These are phyloP conservation scores for Suillus alpinus DNA, from an alignment of 768 basidiomycete genomes.

Conservation along the genomic window DNA sequence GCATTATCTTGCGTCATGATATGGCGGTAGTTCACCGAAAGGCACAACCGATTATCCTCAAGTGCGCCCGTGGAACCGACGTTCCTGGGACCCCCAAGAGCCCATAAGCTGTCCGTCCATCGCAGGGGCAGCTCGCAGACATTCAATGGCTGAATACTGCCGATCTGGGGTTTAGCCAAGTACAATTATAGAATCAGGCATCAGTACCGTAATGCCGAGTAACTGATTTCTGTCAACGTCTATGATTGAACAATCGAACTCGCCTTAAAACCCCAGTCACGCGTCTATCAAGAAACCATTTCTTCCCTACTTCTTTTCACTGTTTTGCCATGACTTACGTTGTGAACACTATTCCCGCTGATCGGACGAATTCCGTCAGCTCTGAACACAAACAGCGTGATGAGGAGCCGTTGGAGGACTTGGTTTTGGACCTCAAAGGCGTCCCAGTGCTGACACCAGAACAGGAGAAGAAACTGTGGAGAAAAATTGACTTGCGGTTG, in stretches of 20 bases:
- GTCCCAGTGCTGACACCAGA: constrained; percentile 30
- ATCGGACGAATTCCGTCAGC: neutral
- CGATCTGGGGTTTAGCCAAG: neutral
- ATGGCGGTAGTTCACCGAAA: neutral
- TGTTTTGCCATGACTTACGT: neutral
- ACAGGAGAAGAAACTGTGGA: constrained; percentile 50
- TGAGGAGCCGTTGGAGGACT: neutral
- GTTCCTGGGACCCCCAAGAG: too few species aligned
- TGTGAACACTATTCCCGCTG: neutral
- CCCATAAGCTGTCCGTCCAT: neutral
- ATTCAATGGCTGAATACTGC: neutral
- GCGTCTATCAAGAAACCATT: neutral
- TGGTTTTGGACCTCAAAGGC: neutral
- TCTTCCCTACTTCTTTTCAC: neutral
- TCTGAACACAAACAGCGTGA: neutral
- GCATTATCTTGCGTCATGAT: neutral
- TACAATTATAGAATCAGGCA: neutral
- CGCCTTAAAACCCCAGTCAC: neutral
- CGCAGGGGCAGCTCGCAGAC: neutral
- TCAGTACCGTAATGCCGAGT: neutral
- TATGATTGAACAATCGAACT: too few species aligned
- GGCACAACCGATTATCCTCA: neutral
- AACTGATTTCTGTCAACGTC: too few species aligned
- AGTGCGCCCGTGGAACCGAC: too few species aligned
- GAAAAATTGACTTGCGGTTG: constrained; percentile 54